phyloP scores from a whole-genome alignment of 495 filamentous ascomycete species.

The Podospora tetraspora region DNA sequence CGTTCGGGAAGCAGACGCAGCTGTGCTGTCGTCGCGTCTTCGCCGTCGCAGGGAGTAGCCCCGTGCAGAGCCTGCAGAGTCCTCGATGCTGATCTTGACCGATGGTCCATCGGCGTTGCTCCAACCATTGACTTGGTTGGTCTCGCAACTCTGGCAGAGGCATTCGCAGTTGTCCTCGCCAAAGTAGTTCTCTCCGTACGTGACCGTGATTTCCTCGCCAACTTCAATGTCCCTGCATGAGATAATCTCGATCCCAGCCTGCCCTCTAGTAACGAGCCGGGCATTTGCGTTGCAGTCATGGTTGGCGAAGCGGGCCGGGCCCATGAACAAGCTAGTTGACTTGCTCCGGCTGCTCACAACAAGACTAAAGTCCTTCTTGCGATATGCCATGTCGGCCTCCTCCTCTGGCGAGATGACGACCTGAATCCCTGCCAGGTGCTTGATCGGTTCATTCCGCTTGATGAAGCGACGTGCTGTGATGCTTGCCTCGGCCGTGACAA shows the following conservation, averaged over 20 bases:
- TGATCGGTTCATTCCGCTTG: conserved; percentile 76
- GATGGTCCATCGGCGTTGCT: conserved; percentile 31
- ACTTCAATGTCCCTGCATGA: conserved; percentile 72
- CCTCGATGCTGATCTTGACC: conserved; percentile 46
- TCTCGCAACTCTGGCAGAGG: conserved; percentile 83
- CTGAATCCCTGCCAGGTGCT: conserved; percentile 82
- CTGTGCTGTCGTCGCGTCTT: conserved; percentile 38
- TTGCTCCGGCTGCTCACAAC: conserved; percentile 90
- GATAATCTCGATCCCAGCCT: conserved; percentile 82
- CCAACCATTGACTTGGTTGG: conserved; percentile 76
- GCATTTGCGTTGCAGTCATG: conserved; percentile 97
- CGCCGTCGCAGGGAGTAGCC: conserved; percentile 43
- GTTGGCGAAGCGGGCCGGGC: conserved; percentile 92
- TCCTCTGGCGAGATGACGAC: conserved; percentile 87
- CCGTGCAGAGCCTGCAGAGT: conserved; percentile 20
- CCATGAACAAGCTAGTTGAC: conserved; percentile 81
- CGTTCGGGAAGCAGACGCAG: conserved; percentile 36
- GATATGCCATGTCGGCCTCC: conserved; percentile 69
- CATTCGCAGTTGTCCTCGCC: conserved; percentile 93
- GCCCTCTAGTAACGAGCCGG: conserved; percentile 69
- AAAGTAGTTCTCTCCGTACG: conserved; percentile 94
- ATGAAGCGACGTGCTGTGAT: conserved; percentile 77
- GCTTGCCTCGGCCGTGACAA: conserved; percentile 78
- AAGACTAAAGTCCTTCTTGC: conserved; percentile 89
- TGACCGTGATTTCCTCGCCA: conserved; percentile 93